A percentile compares a stretch with the other conserved stretches of the same genome.
Evolutionary conservation across 176 grass and related monocot genomes (phyloP).

Genomic region (Oryza meyeriana): DNA sequence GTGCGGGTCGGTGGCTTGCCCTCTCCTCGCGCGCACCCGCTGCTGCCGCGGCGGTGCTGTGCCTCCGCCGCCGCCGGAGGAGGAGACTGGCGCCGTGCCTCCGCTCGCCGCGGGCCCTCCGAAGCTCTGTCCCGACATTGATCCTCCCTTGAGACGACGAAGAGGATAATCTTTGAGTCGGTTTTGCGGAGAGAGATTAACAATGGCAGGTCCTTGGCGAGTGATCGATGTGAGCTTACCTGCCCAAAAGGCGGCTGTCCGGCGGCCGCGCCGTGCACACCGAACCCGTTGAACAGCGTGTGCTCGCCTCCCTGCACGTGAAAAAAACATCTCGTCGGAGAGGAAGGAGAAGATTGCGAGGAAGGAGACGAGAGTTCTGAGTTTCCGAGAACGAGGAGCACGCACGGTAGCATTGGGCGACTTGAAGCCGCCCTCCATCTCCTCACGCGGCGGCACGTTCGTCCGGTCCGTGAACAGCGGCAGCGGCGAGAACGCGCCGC

Average conservation of each 20-base stretch:
- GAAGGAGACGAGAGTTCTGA: background rate
- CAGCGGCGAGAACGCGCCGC: conserved; percentile 46
- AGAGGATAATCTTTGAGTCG: background rate
- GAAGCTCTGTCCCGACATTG: conserved; percentile 53
- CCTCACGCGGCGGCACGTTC: conserved; percentile 32
- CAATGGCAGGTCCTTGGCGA: background rate
- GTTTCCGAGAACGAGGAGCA: background rate
- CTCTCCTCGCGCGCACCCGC: conserved; percentile 62
- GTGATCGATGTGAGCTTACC: conserved; percentile 6
- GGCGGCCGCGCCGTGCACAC: conserved; percentile 14
- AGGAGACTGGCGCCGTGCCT: conserved; percentile 15
- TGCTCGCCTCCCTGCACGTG: conserved; percentile 46
- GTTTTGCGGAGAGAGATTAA: background rate
- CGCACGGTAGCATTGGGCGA: conserved; percentile 68
- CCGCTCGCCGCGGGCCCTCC: conserved; percentile 44
- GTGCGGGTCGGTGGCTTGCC: conserved; percentile 84
- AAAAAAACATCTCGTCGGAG: background rate
- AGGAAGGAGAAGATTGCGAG: background rate
- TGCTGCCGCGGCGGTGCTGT: conserved; percentile 63
- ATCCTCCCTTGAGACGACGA: conserved; percentile 32
- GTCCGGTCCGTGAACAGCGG: conserved; percentile 59
- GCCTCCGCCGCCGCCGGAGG: conserved; percentile 29
- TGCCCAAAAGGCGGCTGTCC: conserved; percentile 43
- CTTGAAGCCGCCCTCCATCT: conserved; percentile 76
- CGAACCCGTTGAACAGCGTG: conserved; percentile 52